Conservation (phyloP, 2,329 filamentous ascomycete genomes). For the Emergomyces pasteurianus region DNA sequence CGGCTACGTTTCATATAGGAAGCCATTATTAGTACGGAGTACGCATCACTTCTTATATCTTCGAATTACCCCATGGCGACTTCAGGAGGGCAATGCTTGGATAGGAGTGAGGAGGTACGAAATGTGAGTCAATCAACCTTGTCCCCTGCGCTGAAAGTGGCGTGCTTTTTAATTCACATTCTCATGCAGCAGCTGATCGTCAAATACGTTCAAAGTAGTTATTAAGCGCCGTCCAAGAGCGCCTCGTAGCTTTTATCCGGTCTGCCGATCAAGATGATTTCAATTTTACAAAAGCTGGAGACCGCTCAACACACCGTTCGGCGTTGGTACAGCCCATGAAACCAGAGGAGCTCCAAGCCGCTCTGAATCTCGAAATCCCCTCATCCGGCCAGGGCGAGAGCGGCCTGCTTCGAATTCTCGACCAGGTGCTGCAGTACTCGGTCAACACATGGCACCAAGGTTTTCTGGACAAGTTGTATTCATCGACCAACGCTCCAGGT, state of each 20-base stretch:
- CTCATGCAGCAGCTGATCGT: not conserved
- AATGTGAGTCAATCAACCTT: slow-evolving; percentile 23
- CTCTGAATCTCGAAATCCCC: slow-evolving; percentile 44
- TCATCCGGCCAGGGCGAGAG: slow-evolving; percentile 50
- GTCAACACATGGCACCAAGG: slow-evolving; percentile 99
- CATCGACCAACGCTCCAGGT: slow-evolving; percentile 78
- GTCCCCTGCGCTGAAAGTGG: not conserved
- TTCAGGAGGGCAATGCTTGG: slow-evolving; percentile 7
- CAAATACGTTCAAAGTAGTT: slow-evolving; percentile 17
- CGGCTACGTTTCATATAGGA: not conserved
- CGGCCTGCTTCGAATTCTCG: slow-evolving; percentile 60
- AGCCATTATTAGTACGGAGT: not conserved
- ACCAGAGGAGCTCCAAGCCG: slow-evolving; percentile 46
- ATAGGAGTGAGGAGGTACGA: slow-evolving; percentile 31
- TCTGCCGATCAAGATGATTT: slow-evolving; percentile 26
- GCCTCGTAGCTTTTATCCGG: slow-evolving; percentile 34
- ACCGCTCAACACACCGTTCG: slow-evolving; percentile 33
- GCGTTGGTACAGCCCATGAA: slow-evolving; percentile 52
- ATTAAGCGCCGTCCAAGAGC: slow-evolving; percentile 29
- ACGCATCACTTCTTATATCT: not conserved
- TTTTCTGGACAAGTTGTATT: slow-evolving; percentile 90
- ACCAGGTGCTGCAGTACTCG: slow-evolving; percentile 65
- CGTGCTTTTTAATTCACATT: not conserved
- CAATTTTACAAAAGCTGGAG: slow-evolving; percentile 3
- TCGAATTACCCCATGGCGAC: not conserved